A percentile compares a stretch with the other conserved stretches of the same genome.
Conservation (phyloP, 2,329 filamentous ascomycete species). For the Trichoderma guizhouense region DNA sequence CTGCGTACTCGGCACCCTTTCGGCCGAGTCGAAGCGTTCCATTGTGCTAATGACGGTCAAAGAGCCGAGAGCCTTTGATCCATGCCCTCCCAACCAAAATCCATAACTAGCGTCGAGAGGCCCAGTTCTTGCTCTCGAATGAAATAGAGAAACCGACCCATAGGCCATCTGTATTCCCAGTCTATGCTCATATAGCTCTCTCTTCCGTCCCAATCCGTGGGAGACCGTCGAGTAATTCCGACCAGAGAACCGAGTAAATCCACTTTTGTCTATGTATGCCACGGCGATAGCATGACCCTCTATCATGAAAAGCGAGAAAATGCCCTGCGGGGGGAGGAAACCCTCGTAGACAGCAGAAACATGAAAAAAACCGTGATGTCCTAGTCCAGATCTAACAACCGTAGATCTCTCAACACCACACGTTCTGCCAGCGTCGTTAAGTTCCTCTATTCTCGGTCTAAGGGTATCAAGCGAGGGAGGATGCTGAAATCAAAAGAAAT, state of each 20-base stretch:
- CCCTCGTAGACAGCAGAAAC: conserved; percentile 39
- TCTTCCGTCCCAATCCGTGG: conserved; percentile 31
- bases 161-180: conserved; percentile 33
- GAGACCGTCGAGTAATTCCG: conserved; percentile 35
- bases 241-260: conserved; percentile 61
- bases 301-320: conserved; percentile 42
- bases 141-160: conserved; percentile 35
- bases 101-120: conserved; percentile 39
- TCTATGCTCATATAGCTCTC: conserved; percentile 34
- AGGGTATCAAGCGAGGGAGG: conserved; percentile 44
- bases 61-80: conserved; percentile 30
- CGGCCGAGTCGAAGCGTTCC: conserved; percentile 31
- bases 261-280: conserved; percentile 61
- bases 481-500: conserved; percentile 43
- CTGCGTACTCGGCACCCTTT: conserved; percentile 24
- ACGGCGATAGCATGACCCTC: conserved; percentile 46
- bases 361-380: conserved; percentile 35
- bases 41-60: conserved; percentile 23
- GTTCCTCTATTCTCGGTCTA: conserved; percentile 42
- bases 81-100: conserved; percentile 35
- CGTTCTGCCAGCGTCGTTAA: conserved; percentile 38
- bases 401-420: conserved; percentile 37
- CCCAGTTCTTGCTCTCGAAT: conserved; percentile 37
- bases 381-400: conserved; percentile 33
- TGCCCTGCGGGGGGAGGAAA: conserved; percentile 35